Base-by-base conservation (phyloP, 2,329 filamentous ascomycete species). In the Hyphodiscus sp. region DNA sequence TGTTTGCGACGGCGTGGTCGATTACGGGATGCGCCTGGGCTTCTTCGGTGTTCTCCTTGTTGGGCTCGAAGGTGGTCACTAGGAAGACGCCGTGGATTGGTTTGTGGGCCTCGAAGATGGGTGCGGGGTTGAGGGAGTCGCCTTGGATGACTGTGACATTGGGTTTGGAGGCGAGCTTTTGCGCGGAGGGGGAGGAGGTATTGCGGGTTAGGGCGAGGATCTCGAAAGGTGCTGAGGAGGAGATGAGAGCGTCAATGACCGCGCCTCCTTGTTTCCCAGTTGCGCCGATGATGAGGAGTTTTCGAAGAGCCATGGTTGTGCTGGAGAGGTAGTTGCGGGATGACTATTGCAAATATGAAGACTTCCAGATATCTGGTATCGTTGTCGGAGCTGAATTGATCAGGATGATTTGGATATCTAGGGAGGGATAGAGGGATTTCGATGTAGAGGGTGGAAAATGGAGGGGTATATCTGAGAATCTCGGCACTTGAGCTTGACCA, bases 141-240 rank as follows among this genome's bases (percentile, higher is more conserved):
- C 80, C 80, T 66, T 79, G 67, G n/a, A 83, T 72, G 13, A 83
- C 59, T 42, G 73, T 74, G 58, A 82, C 71, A 26, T 71, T 69
- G 5, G 76, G 66, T 52, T 72, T 67, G 16, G 65, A 48, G 6
- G 67, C 61, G 13, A 81, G 73, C n/a, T 68, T 66, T 63, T 77
- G 69, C 1, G 79, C 76, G 0, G 67, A 67, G 0, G 64, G 26
- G 0, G 76, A 79, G 11, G 65, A 60, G 1, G 71, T 58, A 58
- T 81, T 73, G 53, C 79, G 76, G 1, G 79, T 81, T 3, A 82
- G 68, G 13, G 79, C 80, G 29, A 81, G 70, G 50, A 83, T 76
- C 13, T 73, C 71, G 58, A 74, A 75, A 54, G 63, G 51, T 8
- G 53, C 43, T n/a, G 47, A 47, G 48, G 30, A 51, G 20, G 50